These are phyloP conservation scores for Gossypium ekmanianum DNA, from an alignment of 345 rosid genomes.

Conservation along the genomic window DNA sequence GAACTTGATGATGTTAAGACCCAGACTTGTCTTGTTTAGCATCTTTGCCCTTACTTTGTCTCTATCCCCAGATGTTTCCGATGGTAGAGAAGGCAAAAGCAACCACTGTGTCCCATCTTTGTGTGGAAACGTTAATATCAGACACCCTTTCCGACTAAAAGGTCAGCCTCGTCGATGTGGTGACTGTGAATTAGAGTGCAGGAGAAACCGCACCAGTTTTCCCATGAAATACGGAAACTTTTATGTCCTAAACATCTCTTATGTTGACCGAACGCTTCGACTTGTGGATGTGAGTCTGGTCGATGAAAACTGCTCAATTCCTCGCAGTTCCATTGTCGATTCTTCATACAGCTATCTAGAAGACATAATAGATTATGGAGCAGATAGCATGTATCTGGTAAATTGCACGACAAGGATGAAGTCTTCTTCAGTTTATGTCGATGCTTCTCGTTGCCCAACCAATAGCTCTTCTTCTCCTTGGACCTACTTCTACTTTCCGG, in stretches of 20 bases:
- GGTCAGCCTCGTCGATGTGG: background rate
- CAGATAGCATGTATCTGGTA: background rate
- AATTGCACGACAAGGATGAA: background rate
- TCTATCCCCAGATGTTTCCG: background rate
- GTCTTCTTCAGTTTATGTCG: constrained; percentile 1
- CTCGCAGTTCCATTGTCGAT: background rate
- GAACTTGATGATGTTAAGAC: background rate
- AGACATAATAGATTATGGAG: rapidly evolving
- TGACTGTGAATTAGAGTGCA: background rate
- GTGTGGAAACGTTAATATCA: background rate
- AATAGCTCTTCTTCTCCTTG: background rate
- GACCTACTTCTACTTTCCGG: background rate
- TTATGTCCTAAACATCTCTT: constrained; percentile 1
- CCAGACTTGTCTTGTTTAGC: background rate
- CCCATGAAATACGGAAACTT: constrained; percentile 1
- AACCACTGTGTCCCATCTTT: background rate
- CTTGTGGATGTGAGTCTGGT: background rate
- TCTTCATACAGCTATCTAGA: too few relatives aligned
- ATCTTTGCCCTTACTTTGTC: background rate
- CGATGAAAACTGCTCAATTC: background rate
- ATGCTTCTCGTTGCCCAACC: background rate
- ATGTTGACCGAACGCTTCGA: background rate
- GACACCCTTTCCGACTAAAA: background rate
- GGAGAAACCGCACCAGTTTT: background rate
- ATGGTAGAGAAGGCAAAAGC: background rate